Conservation (phyloP, 306 rosid species). For the Gleditsia sinensis region DNA sequence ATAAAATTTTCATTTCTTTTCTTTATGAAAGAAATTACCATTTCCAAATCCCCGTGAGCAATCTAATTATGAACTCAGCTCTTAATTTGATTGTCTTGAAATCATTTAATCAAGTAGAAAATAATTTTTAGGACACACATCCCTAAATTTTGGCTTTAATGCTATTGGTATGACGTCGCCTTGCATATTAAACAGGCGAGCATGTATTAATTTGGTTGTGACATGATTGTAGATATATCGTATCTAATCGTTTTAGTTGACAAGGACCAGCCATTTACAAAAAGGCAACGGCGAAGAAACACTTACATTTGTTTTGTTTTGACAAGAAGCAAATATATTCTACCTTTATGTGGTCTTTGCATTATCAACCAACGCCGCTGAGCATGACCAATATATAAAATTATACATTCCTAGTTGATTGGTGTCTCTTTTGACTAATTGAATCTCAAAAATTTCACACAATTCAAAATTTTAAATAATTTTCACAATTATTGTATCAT, state of each 20-base stretch:
- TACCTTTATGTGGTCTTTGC: slow-evolving; percentile 14
- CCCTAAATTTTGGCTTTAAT: slow-evolving; percentile 52
- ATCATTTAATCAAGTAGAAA: slow-evolving; percentile 4
- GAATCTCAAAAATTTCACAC: too few species aligned
- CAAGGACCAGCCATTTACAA: slow-evolving; percentile 32
- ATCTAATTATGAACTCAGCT: too few species aligned
- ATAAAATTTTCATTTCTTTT: too few species aligned
- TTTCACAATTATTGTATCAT: too few species aligned
- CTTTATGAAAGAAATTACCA: too few species aligned
- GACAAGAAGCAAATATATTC: slow-evolving; percentile 39
- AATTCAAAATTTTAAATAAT: too few species aligned
- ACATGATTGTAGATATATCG: slow-evolving; percentile 17
- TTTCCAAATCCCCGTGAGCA: too few species aligned
- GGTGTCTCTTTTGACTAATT: slow-evolving; percentile 39
- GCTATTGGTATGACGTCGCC: slow-evolving; percentile 36
- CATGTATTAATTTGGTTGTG: slow-evolving; percentile 7
- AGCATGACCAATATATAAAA: slow-evolving; percentile 32
- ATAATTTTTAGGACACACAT: slow-evolving; percentile 33
- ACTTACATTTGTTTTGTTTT: slow-evolving; percentile 29
- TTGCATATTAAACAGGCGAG: neutral
- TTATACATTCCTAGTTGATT: slow-evolving; percentile 40
- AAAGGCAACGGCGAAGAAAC: slow-evolving; percentile 19
- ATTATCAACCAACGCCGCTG: slow-evolving; percentile 30
- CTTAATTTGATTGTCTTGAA: neutral
- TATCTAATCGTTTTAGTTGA: slow-evolving; percentile 31